Percentiles rank a stretch among this genome's conserved stretches.
These are phyloP conservation scores for Combretum micranthum DNA, from an alignment of 345 rosid species.

Conservation along the genomic window DNA sequence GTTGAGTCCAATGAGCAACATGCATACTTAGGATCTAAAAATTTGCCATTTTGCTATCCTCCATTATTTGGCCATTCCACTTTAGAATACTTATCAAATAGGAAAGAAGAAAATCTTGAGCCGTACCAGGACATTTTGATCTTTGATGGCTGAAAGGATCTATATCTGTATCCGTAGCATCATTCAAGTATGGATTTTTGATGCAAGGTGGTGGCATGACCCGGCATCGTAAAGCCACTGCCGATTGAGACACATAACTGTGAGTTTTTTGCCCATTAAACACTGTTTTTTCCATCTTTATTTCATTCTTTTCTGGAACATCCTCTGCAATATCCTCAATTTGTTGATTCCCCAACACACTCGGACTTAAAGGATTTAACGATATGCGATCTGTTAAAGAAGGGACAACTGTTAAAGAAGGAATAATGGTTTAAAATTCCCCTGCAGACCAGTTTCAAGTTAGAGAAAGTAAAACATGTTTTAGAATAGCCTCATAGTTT, in stretches of 20 bases:
- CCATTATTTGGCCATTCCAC: too few species aligned
- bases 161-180: conserved; percentile 38
- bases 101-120: not conserved
- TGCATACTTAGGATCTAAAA: too few species aligned
- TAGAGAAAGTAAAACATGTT: not conserved
- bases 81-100: not conserved
- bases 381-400: conserved; percentile 32
- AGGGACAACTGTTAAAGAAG: not conserved
- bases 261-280: conserved; percentile 25
- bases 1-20: not conserved
- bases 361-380: conserved; percentile 34
- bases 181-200: conserved; percentile 70
- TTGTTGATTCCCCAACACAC: conserved; percentile 33
- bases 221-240: conserved; percentile 76
- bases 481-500: not conserved
- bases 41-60: too few species aligned
- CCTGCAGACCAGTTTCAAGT: too few species aligned
- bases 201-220: conserved; percentile 96
- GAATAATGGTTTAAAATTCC: too few species aligned
- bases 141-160: conserved; percentile 80
- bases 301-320: conserved; percentile 32
- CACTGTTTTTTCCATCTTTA: conserved; percentile 25
- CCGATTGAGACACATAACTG: conserved; percentile 76
- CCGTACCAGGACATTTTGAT: conserved; percentile 77
- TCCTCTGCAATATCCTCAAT: conserved; percentile 40